phyloP scores from a whole-genome alignment of 495 filamentous ascomycete species.

The Aspergillus sclerotioniger region DNA sequence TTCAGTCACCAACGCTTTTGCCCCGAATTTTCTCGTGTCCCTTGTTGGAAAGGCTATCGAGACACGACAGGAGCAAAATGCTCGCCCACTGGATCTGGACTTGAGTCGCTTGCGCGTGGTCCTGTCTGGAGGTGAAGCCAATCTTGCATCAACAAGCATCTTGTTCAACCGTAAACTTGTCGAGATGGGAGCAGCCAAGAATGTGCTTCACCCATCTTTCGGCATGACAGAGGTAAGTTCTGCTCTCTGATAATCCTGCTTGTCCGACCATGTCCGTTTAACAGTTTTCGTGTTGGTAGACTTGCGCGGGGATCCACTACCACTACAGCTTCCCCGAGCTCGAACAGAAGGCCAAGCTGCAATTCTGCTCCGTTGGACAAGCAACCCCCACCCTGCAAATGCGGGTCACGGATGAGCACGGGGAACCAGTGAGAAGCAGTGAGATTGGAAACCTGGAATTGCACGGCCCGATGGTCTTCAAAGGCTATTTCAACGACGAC shows the following conservation, averaged over 20 bases:
- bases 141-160: not conserved
- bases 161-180: not conserved
- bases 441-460: conserved; percentile 1
- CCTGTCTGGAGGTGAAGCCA: not conserved
- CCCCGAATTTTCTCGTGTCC: conserved; percentile 1
- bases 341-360: not conserved
- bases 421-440: not conserved
- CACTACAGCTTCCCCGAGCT: not conserved
- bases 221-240: not conserved
- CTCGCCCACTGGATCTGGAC: not conserved
- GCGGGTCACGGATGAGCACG: not conserved
- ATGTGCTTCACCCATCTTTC: not conserved
- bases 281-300: not conserved
- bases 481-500: conserved; percentile 3
- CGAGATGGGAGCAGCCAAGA: not conserved
- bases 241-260: not conserved
- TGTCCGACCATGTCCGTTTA: not conserved
- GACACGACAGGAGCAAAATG: not conserved
- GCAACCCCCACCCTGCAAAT: not conserved
- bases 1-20: not conserved
- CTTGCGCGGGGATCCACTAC: not conserved
- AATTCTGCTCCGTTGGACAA: not conserved
- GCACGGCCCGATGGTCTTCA: not conserved
- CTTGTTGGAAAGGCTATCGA: not conserved
- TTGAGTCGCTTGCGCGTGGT: not conserved